These are phyloP conservation scores for Citrus maxima DNA, from an alignment of 345 rosid species.

Conservation along the genomic window DNA sequence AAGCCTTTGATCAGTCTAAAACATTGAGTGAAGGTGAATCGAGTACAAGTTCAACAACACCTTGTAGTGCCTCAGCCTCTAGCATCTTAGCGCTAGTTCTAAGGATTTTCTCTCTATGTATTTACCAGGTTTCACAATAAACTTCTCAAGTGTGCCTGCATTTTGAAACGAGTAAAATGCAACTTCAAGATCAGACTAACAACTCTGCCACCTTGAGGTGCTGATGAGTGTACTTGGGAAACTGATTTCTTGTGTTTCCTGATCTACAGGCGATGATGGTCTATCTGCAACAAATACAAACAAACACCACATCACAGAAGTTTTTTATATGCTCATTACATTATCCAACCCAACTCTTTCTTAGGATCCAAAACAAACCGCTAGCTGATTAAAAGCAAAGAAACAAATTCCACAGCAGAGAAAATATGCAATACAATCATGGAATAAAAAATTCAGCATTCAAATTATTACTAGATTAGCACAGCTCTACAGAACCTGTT, in stretches of 20 bases:
- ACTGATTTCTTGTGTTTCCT: background rate
- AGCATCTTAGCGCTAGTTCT: background rate
- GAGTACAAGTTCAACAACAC: background rate
- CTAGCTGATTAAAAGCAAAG: background rate
- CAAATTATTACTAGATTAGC: no score
- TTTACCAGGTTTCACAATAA: background rate
- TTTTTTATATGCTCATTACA: no score
- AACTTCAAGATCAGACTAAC: background rate
- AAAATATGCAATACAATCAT: no score
- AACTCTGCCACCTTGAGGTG: slow-evolving; percentile 6
- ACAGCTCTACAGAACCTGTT: no score
- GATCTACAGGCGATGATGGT: background rate
- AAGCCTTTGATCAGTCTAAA: no score
- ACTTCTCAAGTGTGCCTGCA: slow-evolving; percentile 3
- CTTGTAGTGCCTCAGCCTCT: background rate
- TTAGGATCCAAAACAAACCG: background rate
- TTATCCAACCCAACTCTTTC: no score
- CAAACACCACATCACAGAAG: background rate
- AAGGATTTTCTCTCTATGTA: background rate
- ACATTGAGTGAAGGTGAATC: no score
- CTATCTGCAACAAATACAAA: background rate
- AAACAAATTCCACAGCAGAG: background rate
- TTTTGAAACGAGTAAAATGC: background rate
- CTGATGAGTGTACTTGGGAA: background rate
- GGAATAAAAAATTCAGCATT: no score